Conservation (phyloP, 129 eudicot species). For the Glebionis coronaria region DNA sequence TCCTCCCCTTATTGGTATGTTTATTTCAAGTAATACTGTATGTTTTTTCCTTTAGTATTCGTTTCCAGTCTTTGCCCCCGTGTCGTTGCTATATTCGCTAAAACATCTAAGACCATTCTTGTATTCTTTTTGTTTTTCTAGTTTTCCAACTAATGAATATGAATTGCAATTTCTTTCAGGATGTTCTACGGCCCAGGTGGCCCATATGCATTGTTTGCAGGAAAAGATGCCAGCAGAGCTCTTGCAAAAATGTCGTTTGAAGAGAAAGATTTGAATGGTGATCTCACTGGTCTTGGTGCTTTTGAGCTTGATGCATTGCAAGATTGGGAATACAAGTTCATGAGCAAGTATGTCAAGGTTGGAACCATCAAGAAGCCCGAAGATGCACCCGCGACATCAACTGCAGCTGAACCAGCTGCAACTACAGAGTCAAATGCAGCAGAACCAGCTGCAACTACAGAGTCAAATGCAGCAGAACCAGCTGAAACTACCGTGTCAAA, state of each 20-base stretch:
- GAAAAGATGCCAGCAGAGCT: conserved; percentile 99
- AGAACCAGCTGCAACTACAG: conserved; percentile 13
- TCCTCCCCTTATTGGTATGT: not conserved
- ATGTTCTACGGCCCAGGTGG: conserved; percentile 99
- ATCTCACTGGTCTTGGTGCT: conserved; percentile 78
- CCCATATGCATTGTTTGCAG: conserved; percentile 94
- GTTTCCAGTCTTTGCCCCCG: not conserved
- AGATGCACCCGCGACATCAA: conserved; percentile 24
- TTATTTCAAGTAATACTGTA: conserved; percentile 6
- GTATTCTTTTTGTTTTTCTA: too few relatives aligned
- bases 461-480: conserved; percentile 11
- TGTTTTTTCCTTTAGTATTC: not conserved
- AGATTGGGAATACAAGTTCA: conserved; percentile 98
- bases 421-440: conserved; percentile 7
- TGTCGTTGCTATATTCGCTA: conserved; percentile 5
- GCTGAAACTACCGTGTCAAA: too few relatives aligned
- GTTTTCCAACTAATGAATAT: not conserved
- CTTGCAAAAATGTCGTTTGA: conserved; percentile 99
- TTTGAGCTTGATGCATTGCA: conserved; percentile 94
- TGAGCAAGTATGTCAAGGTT: conserved; percentile 96
- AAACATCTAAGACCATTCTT: not conserved
- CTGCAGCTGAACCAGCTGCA: conserved; percentile 32
- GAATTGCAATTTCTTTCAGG: conserved; percentile 35
- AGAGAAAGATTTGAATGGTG: conserved; percentile 44
- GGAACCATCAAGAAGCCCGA: conserved; percentile 69